A percentile compares a stretch with the other conserved stretches of the same genome.
Evolutionary conservation across 257 asterid species (phyloP).

Genomic region (Handroanthus guayacan): DNA sequence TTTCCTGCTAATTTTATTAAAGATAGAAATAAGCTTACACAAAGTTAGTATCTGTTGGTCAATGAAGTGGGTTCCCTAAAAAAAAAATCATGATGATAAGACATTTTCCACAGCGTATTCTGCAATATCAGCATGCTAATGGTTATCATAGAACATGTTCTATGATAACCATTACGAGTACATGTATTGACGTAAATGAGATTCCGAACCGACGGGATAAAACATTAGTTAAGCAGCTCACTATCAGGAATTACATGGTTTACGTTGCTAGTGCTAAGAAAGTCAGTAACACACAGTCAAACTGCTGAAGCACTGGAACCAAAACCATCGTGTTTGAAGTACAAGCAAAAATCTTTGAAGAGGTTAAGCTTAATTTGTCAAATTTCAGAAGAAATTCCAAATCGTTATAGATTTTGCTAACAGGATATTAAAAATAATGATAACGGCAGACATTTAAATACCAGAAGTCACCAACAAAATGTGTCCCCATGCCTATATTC

Average conservation of each 20-base stretch:
- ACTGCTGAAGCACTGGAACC: background rate
- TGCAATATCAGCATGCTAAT: conserved; percentile 13
- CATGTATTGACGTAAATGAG: conserved; percentile 1
- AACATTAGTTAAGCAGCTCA: conserved; percentile 18
- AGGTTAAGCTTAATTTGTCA: conserved; percentile 1
- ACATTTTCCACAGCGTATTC: conserved; percentile 12
- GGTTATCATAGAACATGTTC: conserved; percentile 13
- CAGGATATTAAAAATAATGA: conserved; percentile 12
- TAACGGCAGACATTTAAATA: background rate
- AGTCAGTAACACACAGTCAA: background rate
- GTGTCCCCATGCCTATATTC: background rate
- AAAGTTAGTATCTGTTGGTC: conserved; percentile 18
- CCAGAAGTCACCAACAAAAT: background rate
- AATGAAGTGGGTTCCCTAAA: conserved; percentile 13
- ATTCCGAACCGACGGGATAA: conserved; percentile 6
- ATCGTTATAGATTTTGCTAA: background rate
- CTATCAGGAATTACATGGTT: background rate
- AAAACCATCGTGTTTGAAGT: background rate
- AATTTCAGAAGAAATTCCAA: background rate
- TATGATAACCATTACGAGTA: background rate
- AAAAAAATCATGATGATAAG: conserved; percentile 26
- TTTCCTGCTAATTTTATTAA: conserved; percentile 61
- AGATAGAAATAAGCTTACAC: conserved; percentile 29
- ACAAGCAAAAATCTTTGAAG: background rate
- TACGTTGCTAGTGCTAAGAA: conserved; percentile 1